phyloP scores from a whole-genome alignment of 345 rosid genomes.

The Eucalyptus decipiens region DNA sequence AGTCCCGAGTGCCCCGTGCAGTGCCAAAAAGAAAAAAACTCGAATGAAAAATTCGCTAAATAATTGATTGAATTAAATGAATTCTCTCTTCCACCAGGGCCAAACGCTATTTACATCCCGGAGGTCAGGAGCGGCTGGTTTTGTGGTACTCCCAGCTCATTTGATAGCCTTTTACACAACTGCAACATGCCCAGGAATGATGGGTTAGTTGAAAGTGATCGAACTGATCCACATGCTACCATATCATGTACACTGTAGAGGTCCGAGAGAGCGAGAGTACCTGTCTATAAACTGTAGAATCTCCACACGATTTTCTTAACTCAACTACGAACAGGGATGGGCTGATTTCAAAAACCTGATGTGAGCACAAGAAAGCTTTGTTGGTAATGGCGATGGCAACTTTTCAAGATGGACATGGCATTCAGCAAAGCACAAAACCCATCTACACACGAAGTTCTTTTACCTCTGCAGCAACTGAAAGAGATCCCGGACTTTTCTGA shows the following conservation, averaged over 20 bases:
- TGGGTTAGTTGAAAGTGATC: not conserved
- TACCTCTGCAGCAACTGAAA: constrained; percentile 85
- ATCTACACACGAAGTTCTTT: not conserved
- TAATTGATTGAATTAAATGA: not conserved
- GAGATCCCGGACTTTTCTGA: constrained; percentile 37
- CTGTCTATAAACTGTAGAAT: constrained; percentile 67
- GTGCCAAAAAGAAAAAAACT: not conserved
- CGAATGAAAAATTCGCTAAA: not conserved
- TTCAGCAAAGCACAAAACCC: not conserved
- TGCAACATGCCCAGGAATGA: constrained; percentile 23
- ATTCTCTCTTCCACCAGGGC: not conserved
- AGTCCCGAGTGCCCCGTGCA: not conserved
- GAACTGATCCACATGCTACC: not conserved
- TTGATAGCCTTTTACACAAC: constrained; percentile 65
- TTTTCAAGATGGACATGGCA: not conserved
- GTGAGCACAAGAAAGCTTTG: not conserved
- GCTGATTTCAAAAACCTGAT: constrained; percentile 80
- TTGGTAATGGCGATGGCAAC: not conserved
- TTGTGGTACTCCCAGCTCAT: constrained; percentile 49
- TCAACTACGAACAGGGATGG: constrained; percentile 77
- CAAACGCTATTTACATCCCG: not conserved
- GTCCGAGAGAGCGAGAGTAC: constrained; percentile 6
- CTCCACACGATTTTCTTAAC: constrained; percentile 75
- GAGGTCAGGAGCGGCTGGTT: constrained; percentile 12
- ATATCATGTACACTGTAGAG: not conserved